Evolutionary conservation across 2,329 filamentous ascomycete species (phyloP).

Genomic region (Pezizomycotina sp.): DNA sequence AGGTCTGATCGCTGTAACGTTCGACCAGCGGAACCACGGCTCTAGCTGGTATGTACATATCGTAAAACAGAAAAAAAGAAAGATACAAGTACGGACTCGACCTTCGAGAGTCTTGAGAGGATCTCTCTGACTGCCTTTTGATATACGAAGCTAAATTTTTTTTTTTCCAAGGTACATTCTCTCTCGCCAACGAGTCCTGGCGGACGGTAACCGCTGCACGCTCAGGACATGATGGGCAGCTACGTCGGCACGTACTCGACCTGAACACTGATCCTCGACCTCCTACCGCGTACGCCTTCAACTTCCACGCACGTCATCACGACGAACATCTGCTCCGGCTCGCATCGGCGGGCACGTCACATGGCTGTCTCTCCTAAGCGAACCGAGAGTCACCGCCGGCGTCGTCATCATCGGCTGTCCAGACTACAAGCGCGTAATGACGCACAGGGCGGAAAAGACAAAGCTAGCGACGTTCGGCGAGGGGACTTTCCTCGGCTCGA

Average conservation of each 20-base stretch:
- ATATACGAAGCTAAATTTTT: neutral
- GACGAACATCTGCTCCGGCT: slow-evolving; percentile 47
- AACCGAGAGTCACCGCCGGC: slow-evolving; percentile 60
- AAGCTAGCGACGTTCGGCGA: slow-evolving; percentile 45
- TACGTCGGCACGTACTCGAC: slow-evolving; percentile 61
- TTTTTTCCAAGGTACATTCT: slow-evolving; percentile 4
- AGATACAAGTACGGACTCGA: no score
- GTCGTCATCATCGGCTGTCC: slow-evolving; percentile 77
- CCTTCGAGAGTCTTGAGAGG: no score
- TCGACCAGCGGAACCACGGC: slow-evolving; percentile 91
- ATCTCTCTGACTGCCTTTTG: no score
- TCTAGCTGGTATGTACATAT: no score
- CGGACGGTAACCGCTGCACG: slow-evolving; percentile 62
- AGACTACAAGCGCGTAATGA: slow-evolving; percentile 69
- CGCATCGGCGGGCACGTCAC: slow-evolving; percentile 75
- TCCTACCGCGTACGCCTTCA: slow-evolving; percentile 42
- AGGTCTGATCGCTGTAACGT: slow-evolving; percentile 63
- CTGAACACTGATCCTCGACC: slow-evolving; percentile 56
- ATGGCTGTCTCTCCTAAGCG: slow-evolving; percentile 67
- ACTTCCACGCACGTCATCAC: slow-evolving; percentile 53
- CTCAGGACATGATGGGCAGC: slow-evolving; percentile 76
- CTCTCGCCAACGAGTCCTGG: slow-evolving; percentile 60
- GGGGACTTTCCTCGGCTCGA: slow-evolving; percentile 52
- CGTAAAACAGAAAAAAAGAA: no score
- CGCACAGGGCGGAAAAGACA: slow-evolving; percentile 56